Conservation (phyloP, 371 early-diverging fungal genomes). For the Fennellomyces sp. region DNA sequence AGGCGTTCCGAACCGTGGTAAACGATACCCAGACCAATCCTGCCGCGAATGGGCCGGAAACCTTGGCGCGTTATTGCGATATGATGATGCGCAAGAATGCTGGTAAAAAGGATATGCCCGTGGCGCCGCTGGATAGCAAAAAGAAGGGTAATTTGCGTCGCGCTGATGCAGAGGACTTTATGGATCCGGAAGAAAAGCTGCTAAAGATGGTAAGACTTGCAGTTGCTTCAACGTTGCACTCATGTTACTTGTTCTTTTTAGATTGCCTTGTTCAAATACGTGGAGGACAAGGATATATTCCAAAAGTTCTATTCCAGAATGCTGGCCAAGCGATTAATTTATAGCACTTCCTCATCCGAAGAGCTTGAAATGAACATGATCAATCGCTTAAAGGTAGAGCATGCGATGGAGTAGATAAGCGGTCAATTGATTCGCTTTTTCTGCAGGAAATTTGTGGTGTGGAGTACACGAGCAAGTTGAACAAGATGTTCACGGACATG, state of each 20-base stretch:
- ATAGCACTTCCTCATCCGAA: constrained; percentile 76
- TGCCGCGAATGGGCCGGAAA: constrained; percentile 70
- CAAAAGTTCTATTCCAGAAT: constrained; percentile 92
- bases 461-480: constrained; percentile 90
- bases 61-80: constrained; percentile 84
- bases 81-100: constrained; percentile 69
- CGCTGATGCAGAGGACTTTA: constrained; percentile 29
- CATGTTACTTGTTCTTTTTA: neutral
- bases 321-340: constrained; percentile 88
- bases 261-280: constrained; percentile 85
- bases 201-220: constrained; percentile 37
- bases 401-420: neutral
- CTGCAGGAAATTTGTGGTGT: constrained; percentile 86
- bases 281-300: constrained; percentile 95
- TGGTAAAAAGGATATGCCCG: constrained; percentile 32
- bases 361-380: constrained; percentile 90
- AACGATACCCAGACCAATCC: constrained; percentile 62
- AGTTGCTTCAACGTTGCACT: neutral
- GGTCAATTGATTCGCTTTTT: constrained; percentile 19
- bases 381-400: constrained; percentile 67
- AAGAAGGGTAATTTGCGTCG: constrained; percentile 30
- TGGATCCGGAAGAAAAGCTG: constrained; percentile 61
- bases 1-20: constrained; percentile 79
- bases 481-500: constrained; percentile 94
- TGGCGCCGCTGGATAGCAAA: constrained; percentile 4